Evolutionary conservation across 2,329 filamentous ascomycete genomes (phyloP).

Genomic region (Alternaria ethzedia): DNA sequence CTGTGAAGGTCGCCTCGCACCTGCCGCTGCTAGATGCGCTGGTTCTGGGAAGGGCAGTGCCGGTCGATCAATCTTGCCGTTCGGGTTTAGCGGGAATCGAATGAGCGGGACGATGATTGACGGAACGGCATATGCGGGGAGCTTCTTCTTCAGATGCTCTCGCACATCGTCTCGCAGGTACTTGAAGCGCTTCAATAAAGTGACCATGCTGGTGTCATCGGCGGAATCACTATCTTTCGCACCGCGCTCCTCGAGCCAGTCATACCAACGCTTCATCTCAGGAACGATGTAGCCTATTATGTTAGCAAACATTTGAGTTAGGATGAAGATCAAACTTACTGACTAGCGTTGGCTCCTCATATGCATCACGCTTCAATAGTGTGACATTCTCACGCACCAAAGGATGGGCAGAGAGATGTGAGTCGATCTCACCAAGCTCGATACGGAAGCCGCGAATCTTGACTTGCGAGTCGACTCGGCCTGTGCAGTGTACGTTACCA

Average conservation of each 20-base stretch:
- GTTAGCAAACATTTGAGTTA: conserved; percentile 1
- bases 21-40: conserved; percentile 66
- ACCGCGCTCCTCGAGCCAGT: conserved; percentile 64
- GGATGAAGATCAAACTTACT: conserved; percentile 53
- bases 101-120: conserved; percentile 75
- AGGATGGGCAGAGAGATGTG: conserved; percentile 74
- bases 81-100: conserved; percentile 70
- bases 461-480: conserved; percentile 85
- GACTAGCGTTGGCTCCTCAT: conserved; percentile 85
- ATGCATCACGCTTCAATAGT: conserved; percentile 79
- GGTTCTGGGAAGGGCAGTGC: conserved; percentile 81
- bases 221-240: conserved; percentile 46
- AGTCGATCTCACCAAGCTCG: conserved; percentile 92
- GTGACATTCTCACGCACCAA: conserved; percentile 86
- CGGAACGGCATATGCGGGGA: conserved; percentile 78
- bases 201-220: conserved; percentile 60
- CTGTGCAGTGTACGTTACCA: conserved; percentile 78
- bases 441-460: conserved; percentile 97
- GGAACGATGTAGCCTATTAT: conserved; percentile 75
- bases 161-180: conserved; percentile 65
- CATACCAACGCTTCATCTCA: conserved; percentile 74
- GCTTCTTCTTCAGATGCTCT: conserved; percentile 72
- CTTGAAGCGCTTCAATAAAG: conserved; percentile 66
- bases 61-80: conserved; percentile 78
- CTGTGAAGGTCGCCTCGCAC: conserved; percentile 53